Evolutionary conservation across 2,329 filamentous ascomycete species (phyloP).

Genomic region (Coniochaeta ligniaria): DNA sequence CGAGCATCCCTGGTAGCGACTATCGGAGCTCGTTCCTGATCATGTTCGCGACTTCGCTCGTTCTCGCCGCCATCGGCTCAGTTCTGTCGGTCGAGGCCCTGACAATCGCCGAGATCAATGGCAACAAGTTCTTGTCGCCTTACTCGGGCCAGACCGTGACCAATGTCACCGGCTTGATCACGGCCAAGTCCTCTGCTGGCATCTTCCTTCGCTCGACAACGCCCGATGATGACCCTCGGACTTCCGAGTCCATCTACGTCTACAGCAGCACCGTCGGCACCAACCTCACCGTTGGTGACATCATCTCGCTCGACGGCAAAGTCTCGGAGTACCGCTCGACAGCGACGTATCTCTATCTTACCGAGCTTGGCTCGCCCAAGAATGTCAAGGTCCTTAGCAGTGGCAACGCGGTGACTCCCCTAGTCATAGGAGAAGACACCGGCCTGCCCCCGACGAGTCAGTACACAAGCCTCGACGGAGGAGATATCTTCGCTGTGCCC

Average conservation of each 20-base stretch:
- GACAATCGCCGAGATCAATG: constrained; percentile 58
- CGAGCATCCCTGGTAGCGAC: neutral
- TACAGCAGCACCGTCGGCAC: constrained; percentile 44
- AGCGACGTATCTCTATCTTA: constrained; percentile 53
- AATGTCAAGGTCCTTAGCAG: constrained; percentile 46
- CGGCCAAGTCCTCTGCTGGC: constrained; percentile 53
- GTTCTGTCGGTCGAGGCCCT: constrained; percentile 24
- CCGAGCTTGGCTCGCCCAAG: constrained; percentile 50
- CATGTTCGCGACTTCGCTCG: neutral
- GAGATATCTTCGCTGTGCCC: constrained; percentile 57
- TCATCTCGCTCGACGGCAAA: constrained; percentile 51
- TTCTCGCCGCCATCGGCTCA: constrained; percentile 1
- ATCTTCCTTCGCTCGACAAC: constrained; percentile 57
- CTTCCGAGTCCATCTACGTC: constrained; percentile 61
- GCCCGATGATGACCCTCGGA: constrained; percentile 45
- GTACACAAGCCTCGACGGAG: constrained; percentile 56
- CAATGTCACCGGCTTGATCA: constrained; percentile 56
- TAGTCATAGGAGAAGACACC: constrained; percentile 54
- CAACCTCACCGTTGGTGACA: constrained; percentile 53
- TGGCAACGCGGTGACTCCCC: constrained; percentile 45
- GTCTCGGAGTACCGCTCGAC: constrained; percentile 51
- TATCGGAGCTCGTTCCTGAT: neutral
- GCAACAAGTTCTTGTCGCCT: constrained; percentile 55
- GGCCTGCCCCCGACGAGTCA: constrained; percentile 51
- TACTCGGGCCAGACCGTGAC: constrained; percentile 48